Conservation (phyloP, 441 rosid genomes). For the Iberis amara region DNA sequence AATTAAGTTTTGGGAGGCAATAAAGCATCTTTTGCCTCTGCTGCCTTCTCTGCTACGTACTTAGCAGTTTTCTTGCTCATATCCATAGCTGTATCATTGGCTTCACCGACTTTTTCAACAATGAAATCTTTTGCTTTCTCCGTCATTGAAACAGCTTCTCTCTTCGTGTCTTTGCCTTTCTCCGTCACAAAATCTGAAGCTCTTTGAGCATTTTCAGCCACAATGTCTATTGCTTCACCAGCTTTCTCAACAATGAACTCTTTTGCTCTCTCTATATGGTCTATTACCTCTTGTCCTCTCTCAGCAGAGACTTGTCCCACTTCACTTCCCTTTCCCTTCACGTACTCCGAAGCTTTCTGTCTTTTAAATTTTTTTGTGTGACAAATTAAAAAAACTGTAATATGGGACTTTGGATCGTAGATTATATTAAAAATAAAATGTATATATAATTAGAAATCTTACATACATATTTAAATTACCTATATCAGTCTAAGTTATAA, state of each 20-base stretch:
- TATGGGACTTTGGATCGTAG: too few species aligned
- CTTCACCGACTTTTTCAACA: slow-evolving; percentile 19
- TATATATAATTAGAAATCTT: too few species aligned
- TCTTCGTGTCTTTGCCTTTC: slow-evolving; percentile 22
- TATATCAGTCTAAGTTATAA: too few species aligned
- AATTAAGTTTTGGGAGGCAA: slow-evolving; percentile 21
- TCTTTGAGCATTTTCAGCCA: slow-evolving; percentile 24
- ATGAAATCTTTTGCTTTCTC: slow-evolving; percentile 25
- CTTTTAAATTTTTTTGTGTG: slow-evolving; percentile 11
- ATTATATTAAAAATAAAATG: too few species aligned
- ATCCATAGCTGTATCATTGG: slow-evolving; percentile 16
- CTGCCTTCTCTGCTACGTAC: slow-evolving; percentile 24
- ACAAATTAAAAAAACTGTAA: background rate
- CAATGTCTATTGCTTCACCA: slow-evolving; percentile 25
- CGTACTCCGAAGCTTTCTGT: slow-evolving; percentile 26
- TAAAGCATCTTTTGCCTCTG: slow-evolving; percentile 22
- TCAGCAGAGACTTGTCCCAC: slow-evolving; percentile 17
- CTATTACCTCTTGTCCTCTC: slow-evolving; percentile 24
- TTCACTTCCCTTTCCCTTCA: slow-evolving; percentile 24
- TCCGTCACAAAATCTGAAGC: slow-evolving; percentile 27
- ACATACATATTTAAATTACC: too few species aligned
- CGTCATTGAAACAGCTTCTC: slow-evolving; percentile 12
- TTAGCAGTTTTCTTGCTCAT: slow-evolving; percentile 19
- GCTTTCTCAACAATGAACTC: slow-evolving; percentile 24
- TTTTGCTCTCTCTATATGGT: slow-evolving; percentile 26